A percentile compares a stretch with the other conserved stretches of the same genome.
Conservation (phyloP, 306 rosid genomes). For the Sechiopsis laciniata region DNA sequence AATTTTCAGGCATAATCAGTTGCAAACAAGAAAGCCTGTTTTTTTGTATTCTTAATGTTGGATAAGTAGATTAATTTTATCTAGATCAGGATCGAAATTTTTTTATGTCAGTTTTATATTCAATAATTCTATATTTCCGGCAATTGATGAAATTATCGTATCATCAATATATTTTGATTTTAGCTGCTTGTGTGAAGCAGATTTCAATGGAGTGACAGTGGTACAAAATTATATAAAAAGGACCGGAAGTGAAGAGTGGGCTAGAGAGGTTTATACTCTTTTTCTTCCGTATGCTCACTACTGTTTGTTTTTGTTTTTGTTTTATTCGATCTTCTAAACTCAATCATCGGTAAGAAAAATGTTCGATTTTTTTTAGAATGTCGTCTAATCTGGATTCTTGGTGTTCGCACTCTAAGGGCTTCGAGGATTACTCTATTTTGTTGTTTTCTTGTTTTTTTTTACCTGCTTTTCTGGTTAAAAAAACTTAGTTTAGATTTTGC, state of each 20-base stretch:
- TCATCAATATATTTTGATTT: constrained; percentile 17
- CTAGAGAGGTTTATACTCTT: constrained; percentile 58
- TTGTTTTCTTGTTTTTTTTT: too few relatives aligned
- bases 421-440: too few relatives aligned
- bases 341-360: not conserved
- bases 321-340: not conserved
- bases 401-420: too few relatives aligned
- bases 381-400: not conserved
- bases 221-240: constrained; percentile 78
- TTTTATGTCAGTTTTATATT: not conserved
- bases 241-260: constrained; percentile 87
- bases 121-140: not conserved
- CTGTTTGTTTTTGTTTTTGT: not conserved
- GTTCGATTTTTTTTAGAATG: not conserved
- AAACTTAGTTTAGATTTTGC: not conserved
- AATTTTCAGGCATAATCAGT: not conserved
- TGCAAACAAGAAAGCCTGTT: not conserved
- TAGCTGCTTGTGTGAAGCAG: constrained; percentile 43
- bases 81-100: not conserved
- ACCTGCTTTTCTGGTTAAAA: too few relatives aligned
- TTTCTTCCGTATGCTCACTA: constrained; percentile 10
- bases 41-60: constrained; percentile 1
- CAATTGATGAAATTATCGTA: not conserved
- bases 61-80: constrained; percentile 10
- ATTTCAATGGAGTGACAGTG: constrained; percentile 83